phyloP scores from a whole-genome alignment of 441 rosid genomes.

The Lepidium campestre region DNA sequence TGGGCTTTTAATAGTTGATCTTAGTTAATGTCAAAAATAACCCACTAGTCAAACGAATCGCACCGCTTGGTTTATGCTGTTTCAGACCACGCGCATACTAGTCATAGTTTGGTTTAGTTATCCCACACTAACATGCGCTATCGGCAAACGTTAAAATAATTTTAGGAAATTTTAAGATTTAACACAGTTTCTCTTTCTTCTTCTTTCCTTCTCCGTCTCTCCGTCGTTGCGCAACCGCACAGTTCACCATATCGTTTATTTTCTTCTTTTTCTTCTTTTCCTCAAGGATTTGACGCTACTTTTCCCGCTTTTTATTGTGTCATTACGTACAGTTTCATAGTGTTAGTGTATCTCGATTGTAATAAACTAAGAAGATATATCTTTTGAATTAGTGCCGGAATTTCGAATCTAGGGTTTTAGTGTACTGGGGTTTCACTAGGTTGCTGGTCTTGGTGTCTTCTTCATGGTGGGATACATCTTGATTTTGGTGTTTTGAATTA shows the following conservation, averaged over 20 bases:
- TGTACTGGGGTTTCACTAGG: background rate
- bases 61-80: background rate
- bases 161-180: conserved; percentile 15
- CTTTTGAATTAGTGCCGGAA: background rate
- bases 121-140: conserved; percentile 14
- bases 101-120: background rate
- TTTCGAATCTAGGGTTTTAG: conserved; percentile 41
- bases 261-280: background rate
- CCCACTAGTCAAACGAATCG: conserved; percentile 21
- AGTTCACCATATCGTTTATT: conserved; percentile 26
- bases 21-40: background rate
- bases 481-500: conserved; percentile 22
- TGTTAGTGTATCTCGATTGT: background rate
- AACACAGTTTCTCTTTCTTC: conserved; percentile 4
- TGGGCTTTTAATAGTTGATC: background rate
- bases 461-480: conserved; percentile 1
- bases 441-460: background rate
- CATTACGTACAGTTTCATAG: background rate
- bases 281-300: background rate
- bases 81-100: conserved; percentile 4
- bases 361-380: background rate
- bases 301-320: background rate
- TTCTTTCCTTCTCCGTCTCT: conserved; percentile 18
- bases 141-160: conserved; percentile 13
- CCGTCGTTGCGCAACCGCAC: conserved; percentile 32